These are phyloP conservation scores for Pyrus bretschneideri DNA, from an alignment of 306 rosid genomes.

Conservation along the genomic window DNA sequence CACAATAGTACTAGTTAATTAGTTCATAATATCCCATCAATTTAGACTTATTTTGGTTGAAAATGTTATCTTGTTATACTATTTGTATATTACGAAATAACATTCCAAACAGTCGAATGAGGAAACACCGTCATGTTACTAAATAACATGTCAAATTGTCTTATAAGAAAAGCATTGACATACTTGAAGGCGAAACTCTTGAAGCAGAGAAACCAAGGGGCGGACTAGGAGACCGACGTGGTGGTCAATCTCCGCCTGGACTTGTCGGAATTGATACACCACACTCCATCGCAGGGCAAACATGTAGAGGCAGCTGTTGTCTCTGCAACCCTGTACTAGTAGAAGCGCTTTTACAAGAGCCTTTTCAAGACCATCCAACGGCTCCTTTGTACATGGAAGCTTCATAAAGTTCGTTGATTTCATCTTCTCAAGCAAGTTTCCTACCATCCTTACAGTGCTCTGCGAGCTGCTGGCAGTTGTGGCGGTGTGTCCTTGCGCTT, in stretches of 20 bases:
- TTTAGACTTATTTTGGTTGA: background rate
- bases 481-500: slow-evolving; percentile 23
- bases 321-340: slow-evolving; percentile 31
- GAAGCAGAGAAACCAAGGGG: slow-evolving; percentile 31
- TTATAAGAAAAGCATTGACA: background rate
- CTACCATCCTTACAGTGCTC: slow-evolving; percentile 26
- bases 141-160: too few species aligned
- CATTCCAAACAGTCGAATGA: too few species aligned
- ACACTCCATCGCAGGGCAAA: slow-evolving; percentile 38
- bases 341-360: slow-evolving; percentile 18
- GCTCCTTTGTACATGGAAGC: slow-evolving; percentile 25
- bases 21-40: too few species aligned
- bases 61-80: background rate
- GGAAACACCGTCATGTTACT: too few species aligned
- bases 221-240: slow-evolving; percentile 24
- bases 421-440: slow-evolving; percentile 23
- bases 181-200: slow-evolving; percentile 32
- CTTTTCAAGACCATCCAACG: slow-evolving; percentile 28
- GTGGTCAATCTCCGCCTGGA: slow-evolving; percentile 33
- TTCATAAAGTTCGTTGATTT: slow-evolving; percentile 19
- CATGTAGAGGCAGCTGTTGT: slow-evolving; percentile 33
- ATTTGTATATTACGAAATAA: background rate
- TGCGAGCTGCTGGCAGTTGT: slow-evolving; percentile 29
- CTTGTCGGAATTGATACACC: slow-evolving; percentile 32
- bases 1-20: background rate